These are phyloP conservation scores for Chrysanthemum makinoi DNA, from an alignment of 129 eudicot species.

Conservation along the genomic window DNA sequence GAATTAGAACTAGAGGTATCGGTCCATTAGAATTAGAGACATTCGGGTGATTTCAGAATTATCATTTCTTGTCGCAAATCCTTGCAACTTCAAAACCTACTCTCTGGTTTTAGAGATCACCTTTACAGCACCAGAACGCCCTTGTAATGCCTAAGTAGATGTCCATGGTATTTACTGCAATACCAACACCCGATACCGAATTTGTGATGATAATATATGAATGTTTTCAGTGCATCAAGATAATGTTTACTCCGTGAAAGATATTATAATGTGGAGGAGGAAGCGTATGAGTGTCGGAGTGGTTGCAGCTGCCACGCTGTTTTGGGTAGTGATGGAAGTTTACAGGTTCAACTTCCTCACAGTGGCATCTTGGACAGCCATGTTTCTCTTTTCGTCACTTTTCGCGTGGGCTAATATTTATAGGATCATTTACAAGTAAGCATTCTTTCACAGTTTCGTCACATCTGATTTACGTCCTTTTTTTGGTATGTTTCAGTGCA, in stretches of 20 bases:
- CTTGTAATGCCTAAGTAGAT: neutral
- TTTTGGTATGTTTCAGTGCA: neutral
- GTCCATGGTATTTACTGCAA: neutral
- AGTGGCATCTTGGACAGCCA: conserved; percentile 52
- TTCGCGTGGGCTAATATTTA: conserved; percentile 63
- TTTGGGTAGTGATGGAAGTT: conserved; percentile 54
- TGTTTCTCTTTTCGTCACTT: conserved; percentile 35
- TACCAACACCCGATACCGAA: neutral
- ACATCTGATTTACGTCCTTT: neutral
- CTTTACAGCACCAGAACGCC: neutral
- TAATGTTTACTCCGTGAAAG: conserved; percentile 32
- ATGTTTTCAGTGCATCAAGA: neutral
- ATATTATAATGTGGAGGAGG: conserved; percentile 61
- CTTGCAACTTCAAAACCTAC: too few relatives aligned
- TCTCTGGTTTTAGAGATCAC: too few relatives aligned
- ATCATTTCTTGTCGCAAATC: too few relatives aligned
- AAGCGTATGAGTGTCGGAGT: conserved; percentile 36
- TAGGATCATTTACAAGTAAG: conserved; percentile 58
- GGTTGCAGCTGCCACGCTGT: conserved; percentile 41
- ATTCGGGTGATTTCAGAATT: too few relatives aligned
- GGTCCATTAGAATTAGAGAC: too few relatives aligned
- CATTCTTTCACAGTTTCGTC: neutral
- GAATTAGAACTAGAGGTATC: too few relatives aligned
- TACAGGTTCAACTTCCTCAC: conserved; percentile 58
- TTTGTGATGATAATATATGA: conserved; percentile 3